A percentile compares a stretch with the other conserved stretches of the same genome.
Conservation (phyloP, 768 basidiomycete genomes). For the Cubamyces lactineus region DNA sequence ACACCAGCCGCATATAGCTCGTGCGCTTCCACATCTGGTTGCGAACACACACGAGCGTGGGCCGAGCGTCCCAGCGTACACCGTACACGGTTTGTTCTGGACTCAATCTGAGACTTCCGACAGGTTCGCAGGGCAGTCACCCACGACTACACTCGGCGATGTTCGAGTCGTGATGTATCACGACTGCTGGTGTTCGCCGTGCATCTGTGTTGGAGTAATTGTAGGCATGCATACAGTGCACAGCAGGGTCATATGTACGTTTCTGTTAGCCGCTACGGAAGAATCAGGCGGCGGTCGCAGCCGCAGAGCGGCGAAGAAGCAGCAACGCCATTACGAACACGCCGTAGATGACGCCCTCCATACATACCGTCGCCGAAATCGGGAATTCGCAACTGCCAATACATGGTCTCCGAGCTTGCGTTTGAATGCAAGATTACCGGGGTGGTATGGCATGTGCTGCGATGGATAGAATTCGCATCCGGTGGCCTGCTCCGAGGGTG, state of each 20-base stretch:
- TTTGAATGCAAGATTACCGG: neutral
- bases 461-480: constrained; percentile 2
- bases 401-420: too few relatives aligned
- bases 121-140: neutral
- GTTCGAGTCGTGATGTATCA: neutral
- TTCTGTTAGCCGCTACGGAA: constrained; percentile 3
- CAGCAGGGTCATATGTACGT: constrained; percentile 2
- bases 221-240: neutral
- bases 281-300: constrained; percentile 10
- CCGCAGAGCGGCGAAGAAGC: neutral
- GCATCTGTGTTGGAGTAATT: neutral
- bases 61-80: neutral
- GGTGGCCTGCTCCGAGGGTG: neutral
- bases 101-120: neutral
- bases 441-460: constrained; percentile 12
- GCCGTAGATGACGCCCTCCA: neutral
- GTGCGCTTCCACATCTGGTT: neutral
- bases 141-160: neutral
- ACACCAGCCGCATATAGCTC: neutral
- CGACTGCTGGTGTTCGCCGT: neutral
- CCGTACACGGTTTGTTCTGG: neutral
- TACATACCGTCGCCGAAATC: neutral
- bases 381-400: constrained; percentile 1
- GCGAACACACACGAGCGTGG: constrained; percentile 10
- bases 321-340: neutral